Evolutionary conservation across 495 filamentous ascomycete genomes (phyloP).

Genomic region (Astrocystis sublimbata): DNA sequence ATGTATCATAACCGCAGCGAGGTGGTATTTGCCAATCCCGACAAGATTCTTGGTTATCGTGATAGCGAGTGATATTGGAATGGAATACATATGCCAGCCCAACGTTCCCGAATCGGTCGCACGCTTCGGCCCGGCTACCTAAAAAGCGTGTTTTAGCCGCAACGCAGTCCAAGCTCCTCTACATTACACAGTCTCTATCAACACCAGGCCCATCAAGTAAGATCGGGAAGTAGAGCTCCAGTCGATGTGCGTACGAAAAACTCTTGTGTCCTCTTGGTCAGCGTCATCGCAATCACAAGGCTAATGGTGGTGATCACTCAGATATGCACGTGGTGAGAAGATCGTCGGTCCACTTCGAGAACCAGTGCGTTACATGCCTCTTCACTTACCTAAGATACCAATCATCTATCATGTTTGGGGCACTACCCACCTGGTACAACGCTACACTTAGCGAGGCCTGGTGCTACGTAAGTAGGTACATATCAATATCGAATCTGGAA

Average conservation of each 20-base stretch:
- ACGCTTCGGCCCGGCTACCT: conserved; percentile 16
- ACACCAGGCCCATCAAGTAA: too few species aligned
- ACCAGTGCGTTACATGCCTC: too few species aligned
- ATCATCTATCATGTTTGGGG: too few species aligned
- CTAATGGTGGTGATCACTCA: not conserved
- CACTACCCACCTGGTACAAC: too few species aligned
- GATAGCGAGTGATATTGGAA: not conserved
- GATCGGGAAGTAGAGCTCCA: not conserved
- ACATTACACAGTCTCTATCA: not conserved
- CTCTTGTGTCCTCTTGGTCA: not conserved
- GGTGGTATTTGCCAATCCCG: not conserved
- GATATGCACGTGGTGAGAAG: conserved; percentile 2
- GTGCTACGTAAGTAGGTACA: not conserved
- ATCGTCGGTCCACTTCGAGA: not conserved
- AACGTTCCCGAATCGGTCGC: not conserved
- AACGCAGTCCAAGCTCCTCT: not conserved
- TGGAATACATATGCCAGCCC: not conserved
- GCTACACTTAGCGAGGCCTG: not conserved
- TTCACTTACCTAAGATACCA: too few species aligned
- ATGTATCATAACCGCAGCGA: too few species aligned
- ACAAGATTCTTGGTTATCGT: not conserved
- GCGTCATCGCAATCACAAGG: not conserved
- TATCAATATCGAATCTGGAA: not conserved
- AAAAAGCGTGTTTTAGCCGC: conserved; percentile 1
- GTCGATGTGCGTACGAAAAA: not conserved